phyloP scores from a whole-genome alignment of 768 basidiomycete species.

The Amyloporia xantha region DNA sequence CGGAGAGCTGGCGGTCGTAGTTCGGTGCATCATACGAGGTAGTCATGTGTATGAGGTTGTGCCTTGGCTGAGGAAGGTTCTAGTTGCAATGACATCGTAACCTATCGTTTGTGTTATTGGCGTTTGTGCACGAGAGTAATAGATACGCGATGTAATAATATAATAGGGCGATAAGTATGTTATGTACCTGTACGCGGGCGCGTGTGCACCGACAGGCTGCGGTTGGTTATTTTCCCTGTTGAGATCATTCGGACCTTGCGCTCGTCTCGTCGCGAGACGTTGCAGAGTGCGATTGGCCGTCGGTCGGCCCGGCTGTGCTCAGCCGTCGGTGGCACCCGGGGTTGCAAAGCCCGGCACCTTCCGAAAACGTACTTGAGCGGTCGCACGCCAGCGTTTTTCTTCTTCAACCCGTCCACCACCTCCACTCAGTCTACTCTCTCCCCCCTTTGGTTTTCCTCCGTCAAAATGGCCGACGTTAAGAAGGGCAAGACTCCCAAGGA shows the following conservation, averaged over 20 bases:
- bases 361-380: slow-evolving; percentile 20
- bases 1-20: slow-evolving; percentile 3
- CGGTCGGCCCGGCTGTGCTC: background rate
- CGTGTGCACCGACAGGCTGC: too few relatives aligned
- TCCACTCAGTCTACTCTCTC: slow-evolving; percentile 45
- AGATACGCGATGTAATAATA: background rate
- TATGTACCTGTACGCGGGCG: too few relatives aligned
- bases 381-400: slow-evolving; percentile 25
- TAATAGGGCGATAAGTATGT: too few relatives aligned
- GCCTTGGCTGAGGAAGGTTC: too few relatives aligned
- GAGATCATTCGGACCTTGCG: too few relatives aligned
- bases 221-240: too few relatives aligned
- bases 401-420: slow-evolving; percentile 39
- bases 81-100: background rate
- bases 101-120: background rate
- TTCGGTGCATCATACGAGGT: too few relatives aligned
- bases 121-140: background rate
- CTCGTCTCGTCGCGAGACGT: background rate
- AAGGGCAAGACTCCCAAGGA: slow-evolving; percentile 89
- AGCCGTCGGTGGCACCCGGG: slow-evolving; percentile 9
- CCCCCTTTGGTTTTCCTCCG: slow-evolving; percentile 30
- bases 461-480: slow-evolving; percentile 78
- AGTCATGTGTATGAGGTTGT: too few relatives aligned
- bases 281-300: slow-evolving; percentile 1
- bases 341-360: slow-evolving; percentile 13